Evolutionary conservation across 2,329 filamentous ascomycete genomes (phyloP), one percentile per base, ranked within the genome.

Genomic region (Claviceps maximensis): DNA sequence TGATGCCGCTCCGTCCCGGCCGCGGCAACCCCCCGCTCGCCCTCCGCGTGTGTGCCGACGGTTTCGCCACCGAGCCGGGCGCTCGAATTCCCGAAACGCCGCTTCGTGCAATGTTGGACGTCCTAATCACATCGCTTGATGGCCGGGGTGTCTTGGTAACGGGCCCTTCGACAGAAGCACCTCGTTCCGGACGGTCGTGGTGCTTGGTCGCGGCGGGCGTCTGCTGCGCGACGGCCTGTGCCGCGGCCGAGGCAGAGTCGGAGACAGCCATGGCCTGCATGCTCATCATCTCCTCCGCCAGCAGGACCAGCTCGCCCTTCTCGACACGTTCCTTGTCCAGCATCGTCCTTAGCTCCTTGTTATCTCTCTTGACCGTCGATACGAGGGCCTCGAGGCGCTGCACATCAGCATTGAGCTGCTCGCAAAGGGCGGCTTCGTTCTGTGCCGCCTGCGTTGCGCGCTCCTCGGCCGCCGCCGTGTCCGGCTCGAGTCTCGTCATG

Each of bases 201-300:
- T 46, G 42, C 21, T 42, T 51, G 21, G 41, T 19, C 29, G 50
- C 21, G 15, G 42, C 50, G 2, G 46, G 47, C 6, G 31, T 31
- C 33, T n/a, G 41, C 27, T 29, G 27, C 53, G 62, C 48, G 47
- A 55, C 48, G 61, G 63, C 38, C 55, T 58, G 42, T 57, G 27
- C 45, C 15, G 45, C n/a, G 17, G 45, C 27, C n/a, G n/a, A n/a
- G 17, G 44, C 25, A 47, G 45, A 31, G 41, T 19, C 44, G 19
- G 44, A 27, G 17, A 7, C 44, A n/a, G 25, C 25, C 25, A 31
- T 31, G 25, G 31, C 76, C 65, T 82, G 75, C 69, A 91, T 82
- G 50, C 75, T 74, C 69, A 93, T 84, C 82, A 93, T 86, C 71
- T 93, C 87, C 66, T 93, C 87, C 1, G 88, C 87, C 5, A 89